phyloP scores from a whole-genome alignment of 441 rosid species.

The Adansonia gregorii region DNA sequence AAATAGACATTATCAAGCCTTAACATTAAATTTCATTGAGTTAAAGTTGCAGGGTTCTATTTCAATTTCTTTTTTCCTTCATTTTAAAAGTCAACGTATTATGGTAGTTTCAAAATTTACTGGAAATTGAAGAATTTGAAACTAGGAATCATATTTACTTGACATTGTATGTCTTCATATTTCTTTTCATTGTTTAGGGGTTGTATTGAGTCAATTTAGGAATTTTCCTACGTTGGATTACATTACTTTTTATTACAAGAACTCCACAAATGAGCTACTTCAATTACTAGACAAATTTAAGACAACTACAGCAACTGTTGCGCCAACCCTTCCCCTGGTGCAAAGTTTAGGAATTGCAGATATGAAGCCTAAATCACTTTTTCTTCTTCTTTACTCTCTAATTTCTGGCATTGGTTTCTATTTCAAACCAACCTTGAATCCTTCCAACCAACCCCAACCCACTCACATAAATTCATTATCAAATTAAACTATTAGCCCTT shows the following conservation, averaged over 20 bases:
- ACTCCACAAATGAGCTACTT: constrained; percentile 5
- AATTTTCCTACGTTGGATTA: not conserved
- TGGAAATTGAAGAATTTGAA: not conserved
- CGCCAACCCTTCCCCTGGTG: constrained; percentile 16
- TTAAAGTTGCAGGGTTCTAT: not conserved
- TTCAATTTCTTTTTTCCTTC: not conserved
- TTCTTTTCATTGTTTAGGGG: constrained; percentile 1
- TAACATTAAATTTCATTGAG: constrained; percentile 11
- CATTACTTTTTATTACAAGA: constrained; percentile 5
- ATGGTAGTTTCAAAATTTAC: not conserved
- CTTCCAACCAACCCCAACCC: not conserved
- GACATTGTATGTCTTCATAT: not conserved
- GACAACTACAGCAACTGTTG: not conserved
- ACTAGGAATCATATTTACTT: not conserved
- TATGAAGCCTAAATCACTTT: constrained; percentile 12
- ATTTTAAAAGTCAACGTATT: constrained; percentile 8
- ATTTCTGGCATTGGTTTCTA: not conserved
- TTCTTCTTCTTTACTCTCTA: constrained; percentile 16
- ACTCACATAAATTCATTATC: constrained; percentile 1
- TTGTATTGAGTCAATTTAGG: not conserved
- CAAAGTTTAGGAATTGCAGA: constrained; percentile 18
- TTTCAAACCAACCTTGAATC: constrained; percentile 10
- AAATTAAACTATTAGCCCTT: not conserved
- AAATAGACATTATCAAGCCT: constrained; percentile 16
- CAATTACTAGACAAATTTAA: constrained; percentile 8